Evolutionary conservation across 148 eudicot genomes (phyloP).

Genomic region (Agrostemma githago): DNA sequence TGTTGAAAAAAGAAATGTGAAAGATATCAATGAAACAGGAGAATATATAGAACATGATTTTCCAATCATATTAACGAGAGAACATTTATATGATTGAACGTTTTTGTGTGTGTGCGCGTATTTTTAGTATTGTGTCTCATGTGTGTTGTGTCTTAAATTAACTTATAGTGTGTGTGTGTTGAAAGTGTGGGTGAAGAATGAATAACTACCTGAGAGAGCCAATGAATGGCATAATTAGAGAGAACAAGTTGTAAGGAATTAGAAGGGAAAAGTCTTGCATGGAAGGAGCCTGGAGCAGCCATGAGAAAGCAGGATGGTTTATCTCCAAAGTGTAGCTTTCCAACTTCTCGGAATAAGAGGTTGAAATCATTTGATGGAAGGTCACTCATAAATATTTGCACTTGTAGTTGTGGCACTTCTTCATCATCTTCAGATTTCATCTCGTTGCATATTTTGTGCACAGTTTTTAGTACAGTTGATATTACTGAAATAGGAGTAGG

Average conservation of each 20-base stretch:
- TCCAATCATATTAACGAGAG: too few relatives aligned
- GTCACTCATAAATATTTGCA: constrained; percentile 25
- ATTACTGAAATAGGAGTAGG: constrained; percentile 19
- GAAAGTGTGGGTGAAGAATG: too few relatives aligned
- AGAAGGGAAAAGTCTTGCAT: constrained; percentile 22
- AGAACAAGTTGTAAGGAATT: constrained; percentile 17
- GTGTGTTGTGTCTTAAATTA: too few relatives aligned
- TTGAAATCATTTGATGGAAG: constrained; percentile 32
- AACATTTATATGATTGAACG: too few relatives aligned
- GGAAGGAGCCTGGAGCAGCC: constrained; percentile 28
- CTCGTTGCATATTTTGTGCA: constrained; percentile 2
- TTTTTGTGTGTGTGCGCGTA: too few relatives aligned
- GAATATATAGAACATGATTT: too few relatives aligned
- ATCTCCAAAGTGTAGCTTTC: neutral
- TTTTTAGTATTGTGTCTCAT: too few relatives aligned
- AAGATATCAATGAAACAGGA: too few relatives aligned
- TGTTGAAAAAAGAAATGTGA: too few relatives aligned
- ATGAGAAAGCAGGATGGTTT: constrained; percentile 12
- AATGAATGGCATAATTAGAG: constrained; percentile 26
- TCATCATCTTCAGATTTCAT: neutral
- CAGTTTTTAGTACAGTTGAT: constrained; percentile 1
- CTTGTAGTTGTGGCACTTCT: constrained; percentile 16
- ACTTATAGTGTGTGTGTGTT: too few relatives aligned
- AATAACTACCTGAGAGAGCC: constrained; percentile 27
- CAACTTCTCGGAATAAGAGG: constrained; percentile 12